Evolutionary conservation across 805 yeast genomes (phyloP), one percentile per base, ranked within the genome.

Genomic region (Yarrowia sp.): DNA sequence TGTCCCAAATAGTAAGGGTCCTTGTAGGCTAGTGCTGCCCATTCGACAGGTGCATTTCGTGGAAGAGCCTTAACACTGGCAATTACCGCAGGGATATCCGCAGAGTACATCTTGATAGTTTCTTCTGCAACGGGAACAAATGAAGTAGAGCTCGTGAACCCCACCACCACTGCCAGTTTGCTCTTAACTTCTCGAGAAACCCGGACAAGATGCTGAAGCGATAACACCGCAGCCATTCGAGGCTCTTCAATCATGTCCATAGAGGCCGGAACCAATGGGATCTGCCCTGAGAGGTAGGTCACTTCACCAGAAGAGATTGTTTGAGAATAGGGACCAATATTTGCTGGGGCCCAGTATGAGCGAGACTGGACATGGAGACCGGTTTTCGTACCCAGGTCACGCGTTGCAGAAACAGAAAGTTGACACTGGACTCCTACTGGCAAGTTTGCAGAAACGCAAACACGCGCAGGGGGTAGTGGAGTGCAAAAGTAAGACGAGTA

Each of bases 301-400:
- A 80, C 75, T 65, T 84, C 83, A 17, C 72, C 72, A 13, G 71
- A 74, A 67, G 84, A 86, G 10, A 86, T 84, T 0, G 92, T 83
- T 75, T 95, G 99, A 0, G 99, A 93, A 73, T 95, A 95, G 0
- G 99, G 99, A 0, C 99, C 99, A 51, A 95, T 95, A 69, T 95
- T 95, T 41, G 96, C 93, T 0, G 99, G 99, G 0, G 98, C 98
- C 99, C 99, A 95, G 74, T 89, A 92, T 44, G 98, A 92, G 66
- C 92, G 81, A 1, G 98, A 92, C 70, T 95, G 93, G 8, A 95
- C 91, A 72, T 95, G 98, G 14, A 93, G 77, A 0, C 98, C 97
- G 35, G 76, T 77, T 69, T 88, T 88, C 10, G 68, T 69, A 0
- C 32, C 50, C 38, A 73, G 67, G 15, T 61, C 63, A 1, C 62